Base-by-base conservation (phyloP, 139 green algal genomes). In the Micractinium sp. region DNA sequence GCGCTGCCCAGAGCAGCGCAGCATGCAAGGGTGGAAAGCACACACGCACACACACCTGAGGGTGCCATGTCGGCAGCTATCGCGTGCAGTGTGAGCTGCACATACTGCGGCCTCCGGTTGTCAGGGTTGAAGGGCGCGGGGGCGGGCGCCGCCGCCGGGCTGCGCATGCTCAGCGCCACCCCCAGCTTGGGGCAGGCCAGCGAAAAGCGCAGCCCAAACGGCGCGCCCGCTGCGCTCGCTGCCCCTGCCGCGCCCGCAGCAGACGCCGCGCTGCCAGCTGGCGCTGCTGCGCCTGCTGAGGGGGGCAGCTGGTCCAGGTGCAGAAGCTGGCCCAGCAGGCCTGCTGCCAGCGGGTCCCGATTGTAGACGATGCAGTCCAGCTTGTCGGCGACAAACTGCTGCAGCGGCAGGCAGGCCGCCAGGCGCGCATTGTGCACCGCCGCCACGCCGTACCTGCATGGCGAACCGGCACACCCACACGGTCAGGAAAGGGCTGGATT, bases 151-250 rank as follows among this genome's bases (percentile, higher is more conserved):
- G 85, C 25, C 76, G 75, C 89, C 9, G 61, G 85, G 38, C 63
- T 20, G 29, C 85, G 78, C 38, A 91, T 87, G 73, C 85, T 56
- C 23, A 95, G 66, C 39, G 74, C 76, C 61, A 93, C 36, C 20
- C 93, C 92, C 73, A 94, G 63, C 87, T 94, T 94, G 29, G 92
- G 90, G 90, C 93, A 95, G 67, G 35, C 75, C 33, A 60, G 47
- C 36, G 36, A 76, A 38, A 88, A 3, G 38, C 83, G 91, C 66
- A 91, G 39, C 35, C 74, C 81, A 22, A 92, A 84, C 71, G n/a
- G 18, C n/a, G 25, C 33, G n/a, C 19, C 31, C 56, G 61, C n/a
- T 85, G 81, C 63, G 63, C 63, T 56, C 36, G 66, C 47, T 41
- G 67, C 38, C 5, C 12, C 82, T 63, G 61, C 82, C 16, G 83